Evolutionary conservation across 176 grass and related monocot species (phyloP).

Genomic region (Pharus latifolius): DNA sequence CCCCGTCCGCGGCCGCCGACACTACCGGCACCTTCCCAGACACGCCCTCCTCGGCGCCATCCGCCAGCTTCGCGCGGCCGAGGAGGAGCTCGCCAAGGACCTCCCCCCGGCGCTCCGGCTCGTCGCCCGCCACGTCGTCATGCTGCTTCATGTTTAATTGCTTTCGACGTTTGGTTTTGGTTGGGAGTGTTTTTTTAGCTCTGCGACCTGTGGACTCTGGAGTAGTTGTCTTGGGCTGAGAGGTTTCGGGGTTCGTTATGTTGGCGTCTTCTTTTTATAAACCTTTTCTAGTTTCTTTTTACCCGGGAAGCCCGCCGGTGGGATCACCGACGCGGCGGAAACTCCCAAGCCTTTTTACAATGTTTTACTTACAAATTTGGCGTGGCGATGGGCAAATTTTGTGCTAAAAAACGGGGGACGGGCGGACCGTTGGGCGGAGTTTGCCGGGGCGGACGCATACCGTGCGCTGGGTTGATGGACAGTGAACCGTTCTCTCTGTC

Average conservation of each 20-base stretch:
- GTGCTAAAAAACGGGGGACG: too few relatives aligned
- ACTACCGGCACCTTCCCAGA: constrained; percentile 7
- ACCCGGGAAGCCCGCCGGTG: constrained; percentile 16
- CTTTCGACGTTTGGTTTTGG: not conserved
- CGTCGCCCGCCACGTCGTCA: constrained; percentile 23
- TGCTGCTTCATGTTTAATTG: constrained; percentile 9
- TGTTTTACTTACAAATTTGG: too few relatives aligned
- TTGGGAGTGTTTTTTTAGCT: not conserved
- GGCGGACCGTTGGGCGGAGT: not conserved
- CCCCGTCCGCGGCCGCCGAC: not conserved
- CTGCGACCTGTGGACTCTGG: not conserved
- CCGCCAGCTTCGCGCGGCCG: constrained; percentile 38
- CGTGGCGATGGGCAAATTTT: too few relatives aligned
- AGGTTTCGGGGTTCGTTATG: constrained; percentile 20
- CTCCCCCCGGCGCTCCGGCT: constrained; percentile 49
- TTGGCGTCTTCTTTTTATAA: constrained; percentile 1
- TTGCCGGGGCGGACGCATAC: not conserved
- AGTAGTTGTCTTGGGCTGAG: constrained; percentile 15
- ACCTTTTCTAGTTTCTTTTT: not conserved
- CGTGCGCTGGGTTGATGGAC: too few relatives aligned
- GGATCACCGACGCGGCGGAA: constrained; percentile 14
- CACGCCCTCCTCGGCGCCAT: constrained; percentile 6
- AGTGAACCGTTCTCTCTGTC: too few relatives aligned
- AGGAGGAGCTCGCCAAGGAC: constrained; percentile 57
- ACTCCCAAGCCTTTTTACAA: too few relatives aligned